Percentiles rank a stretch among this genome's conserved stretches.
phyloP scores from a whole-genome alignment of 2,329 filamentous ascomycete species.

The Ceratocystis diversiconidia region DNA sequence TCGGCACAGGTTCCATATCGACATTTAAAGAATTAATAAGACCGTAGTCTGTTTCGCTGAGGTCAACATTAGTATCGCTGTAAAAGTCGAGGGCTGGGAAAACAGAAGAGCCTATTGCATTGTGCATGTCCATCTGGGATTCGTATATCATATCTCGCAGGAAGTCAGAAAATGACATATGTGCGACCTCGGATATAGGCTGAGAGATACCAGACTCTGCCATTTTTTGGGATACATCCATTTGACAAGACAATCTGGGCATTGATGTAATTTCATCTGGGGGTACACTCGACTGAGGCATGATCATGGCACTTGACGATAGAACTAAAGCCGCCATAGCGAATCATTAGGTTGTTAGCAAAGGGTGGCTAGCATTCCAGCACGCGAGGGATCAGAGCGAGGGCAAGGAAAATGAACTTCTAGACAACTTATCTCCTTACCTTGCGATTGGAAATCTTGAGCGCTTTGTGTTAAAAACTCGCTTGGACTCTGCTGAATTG shows the following conservation, averaged over 20 bases:
- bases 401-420: background rate
- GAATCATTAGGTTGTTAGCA: background rate
- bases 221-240: background rate
- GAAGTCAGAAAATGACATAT: constrained; percentile 36
- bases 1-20: constrained; percentile 1
- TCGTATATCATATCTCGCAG: constrained; percentile 38
- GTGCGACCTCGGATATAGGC: constrained; percentile 10
- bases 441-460: background rate
- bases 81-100: constrained; percentile 37
- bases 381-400: background rate
- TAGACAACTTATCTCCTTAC: background rate
- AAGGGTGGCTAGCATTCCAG: background rate
- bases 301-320: background rate
- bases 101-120: constrained; percentile 29
- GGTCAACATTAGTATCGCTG: constrained; percentile 34
- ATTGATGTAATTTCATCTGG: background rate
- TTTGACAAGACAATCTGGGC: background rate
- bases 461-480: background rate
- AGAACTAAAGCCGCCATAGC: background rate
- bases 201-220: background rate
- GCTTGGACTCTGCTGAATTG: background rate
- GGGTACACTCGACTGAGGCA: background rate
- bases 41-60: constrained; percentile 39
- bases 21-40: constrained; percentile 28
- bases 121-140: constrained; percentile 27